Evolutionary conservation across 306 rosid genomes (phyloP).

Genomic region (Glycine tomentella): DNA sequence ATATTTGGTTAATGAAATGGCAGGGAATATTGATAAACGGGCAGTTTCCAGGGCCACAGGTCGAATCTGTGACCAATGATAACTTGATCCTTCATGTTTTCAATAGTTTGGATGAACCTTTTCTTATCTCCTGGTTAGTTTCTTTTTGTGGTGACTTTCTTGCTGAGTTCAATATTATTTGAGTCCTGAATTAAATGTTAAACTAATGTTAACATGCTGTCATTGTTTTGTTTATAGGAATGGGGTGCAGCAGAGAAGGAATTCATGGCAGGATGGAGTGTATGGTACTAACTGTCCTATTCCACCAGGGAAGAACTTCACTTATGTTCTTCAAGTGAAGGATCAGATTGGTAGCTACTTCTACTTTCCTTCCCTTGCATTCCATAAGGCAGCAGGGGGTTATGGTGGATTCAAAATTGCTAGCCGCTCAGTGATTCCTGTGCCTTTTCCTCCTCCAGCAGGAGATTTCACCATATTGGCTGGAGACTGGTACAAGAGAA

Average conservation of each 20-base stretch:
- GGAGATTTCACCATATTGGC: slow-evolving; percentile 82
- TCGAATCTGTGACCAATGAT: slow-evolving; percentile 85
- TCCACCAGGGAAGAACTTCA: slow-evolving; percentile 85
- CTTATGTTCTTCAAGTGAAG: slow-evolving; percentile 87
- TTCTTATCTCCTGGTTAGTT: slow-evolving; percentile 83
- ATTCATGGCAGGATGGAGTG: slow-evolving; percentile 96
- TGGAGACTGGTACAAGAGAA: slow-evolving; percentile 87
- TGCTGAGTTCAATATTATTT: background rate
- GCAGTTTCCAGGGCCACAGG: slow-evolving; percentile 93
- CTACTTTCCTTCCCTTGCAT: slow-evolving; percentile 85
- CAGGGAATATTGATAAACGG: slow-evolving; percentile 95
- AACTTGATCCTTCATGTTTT: slow-evolving; percentile 78
- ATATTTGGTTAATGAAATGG: slow-evolving; percentile 38
- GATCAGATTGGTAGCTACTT: slow-evolving; percentile 96
- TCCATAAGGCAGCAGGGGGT: slow-evolving; percentile 94
- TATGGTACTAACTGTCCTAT: slow-evolving; percentile 92
- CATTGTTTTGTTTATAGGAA: slow-evolving; percentile 64
- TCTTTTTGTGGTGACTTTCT: slow-evolving; percentile 12
- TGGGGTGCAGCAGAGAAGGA: slow-evolving; percentile 89
- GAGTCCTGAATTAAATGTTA: background rate
- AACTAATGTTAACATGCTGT: slow-evolving; percentile 23
- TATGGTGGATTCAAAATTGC: slow-evolving; percentile 78
- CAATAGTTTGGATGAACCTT: slow-evolving; percentile 89
- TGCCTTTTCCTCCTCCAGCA: slow-evolving; percentile 85
- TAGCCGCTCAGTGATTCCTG: slow-evolving; percentile 80